These are phyloP conservation scores for Ophiobolus disseminans DNA, from an alignment of 2,329 filamentous ascomycete genomes.

Conservation along the genomic window DNA sequence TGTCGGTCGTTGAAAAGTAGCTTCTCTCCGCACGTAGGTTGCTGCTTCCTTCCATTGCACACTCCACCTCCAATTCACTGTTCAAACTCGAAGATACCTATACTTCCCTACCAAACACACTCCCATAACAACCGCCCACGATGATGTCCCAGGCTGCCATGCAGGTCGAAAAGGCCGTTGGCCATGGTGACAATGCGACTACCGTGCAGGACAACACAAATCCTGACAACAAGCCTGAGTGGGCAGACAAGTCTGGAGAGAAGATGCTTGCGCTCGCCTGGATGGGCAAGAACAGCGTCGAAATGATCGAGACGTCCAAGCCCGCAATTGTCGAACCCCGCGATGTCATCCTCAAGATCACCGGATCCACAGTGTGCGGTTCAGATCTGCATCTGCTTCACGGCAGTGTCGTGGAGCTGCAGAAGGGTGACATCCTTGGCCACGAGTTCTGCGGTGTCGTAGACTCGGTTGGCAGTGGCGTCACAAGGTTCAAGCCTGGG, in stretches of 20 bases:
- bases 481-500: slow-evolving; percentile 54
- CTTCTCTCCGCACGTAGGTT: slow-evolving; percentile 2
- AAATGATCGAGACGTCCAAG: slow-evolving; percentile 72
- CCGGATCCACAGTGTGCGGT: slow-evolving; percentile 68
- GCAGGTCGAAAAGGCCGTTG: slow-evolving; percentile 69
- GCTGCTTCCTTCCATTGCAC: slow-evolving; percentile 7
- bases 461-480: slow-evolving; percentile 53
- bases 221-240: slow-evolving; percentile 54
- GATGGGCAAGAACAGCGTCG: slow-evolving; percentile 81
- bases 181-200: slow-evolving; percentile 69
- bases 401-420: slow-evolving; percentile 55
- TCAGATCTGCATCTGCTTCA: slow-evolving; percentile 66
- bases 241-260: slow-evolving; percentile 58
- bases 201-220: slow-evolving; percentile 74
- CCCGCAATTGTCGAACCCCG: slow-evolving; percentile 74
- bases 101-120: slow-evolving; percentile 1
- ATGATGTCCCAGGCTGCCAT: slow-evolving; percentile 64
- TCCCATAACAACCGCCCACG: slow-evolving; percentile 23
- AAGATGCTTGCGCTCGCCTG: slow-evolving; percentile 83
- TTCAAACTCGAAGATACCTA: not conserved
- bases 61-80: slow-evolving; percentile 2
- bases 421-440: slow-evolving; percentile 60
- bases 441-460: slow-evolving; percentile 62
- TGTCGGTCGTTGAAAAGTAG: slow-evolving; percentile 21
- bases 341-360: slow-evolving; percentile 84